A percentile compares a stretch with the other conserved stretches of the same genome.
These are phyloP conservation scores for Tuber microsphaerosporum DNA, from an alignment of 495 filamentous ascomycete genomes.

Conservation along the genomic window DNA sequence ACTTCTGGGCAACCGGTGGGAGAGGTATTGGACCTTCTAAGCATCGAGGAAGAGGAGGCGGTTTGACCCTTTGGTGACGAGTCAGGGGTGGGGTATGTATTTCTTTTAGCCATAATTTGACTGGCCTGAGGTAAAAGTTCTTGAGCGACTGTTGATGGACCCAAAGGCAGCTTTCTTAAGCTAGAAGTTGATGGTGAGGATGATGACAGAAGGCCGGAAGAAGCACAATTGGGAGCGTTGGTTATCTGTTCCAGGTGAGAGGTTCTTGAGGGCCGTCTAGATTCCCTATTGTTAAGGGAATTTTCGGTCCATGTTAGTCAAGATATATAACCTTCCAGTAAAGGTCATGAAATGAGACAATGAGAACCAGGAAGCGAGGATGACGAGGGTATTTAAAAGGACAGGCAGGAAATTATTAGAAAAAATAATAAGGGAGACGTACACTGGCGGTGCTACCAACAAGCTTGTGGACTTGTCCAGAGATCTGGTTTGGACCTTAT, in stretches of 20 bases:
- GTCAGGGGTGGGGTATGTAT: slow-evolving; percentile 27
- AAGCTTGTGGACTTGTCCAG: background rate
- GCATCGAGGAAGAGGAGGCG: slow-evolving; percentile 2
- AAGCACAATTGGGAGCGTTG: background rate
- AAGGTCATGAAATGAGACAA: background rate
- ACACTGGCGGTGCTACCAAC: background rate
- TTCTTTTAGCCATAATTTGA: background rate
- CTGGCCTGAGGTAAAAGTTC: background rate
- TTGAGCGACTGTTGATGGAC: background rate
- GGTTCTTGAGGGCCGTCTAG: background rate
- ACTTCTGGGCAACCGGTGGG: slow-evolving; percentile 1
- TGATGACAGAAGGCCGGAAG: background rate
- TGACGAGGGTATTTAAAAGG: background rate
- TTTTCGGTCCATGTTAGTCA: background rate
- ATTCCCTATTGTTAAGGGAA: background rate
- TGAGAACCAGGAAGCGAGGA: background rate
- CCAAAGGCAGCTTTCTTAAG: background rate
- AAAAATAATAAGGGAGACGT: background rate
- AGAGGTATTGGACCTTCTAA: slow-evolving; percentile 12
- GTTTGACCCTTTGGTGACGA: slow-evolving; percentile 20
- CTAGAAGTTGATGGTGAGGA: background rate
- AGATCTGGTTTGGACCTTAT: background rate
- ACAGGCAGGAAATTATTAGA: background rate
- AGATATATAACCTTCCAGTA: background rate
- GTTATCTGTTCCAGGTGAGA: background rate